Base-by-base conservation (phyloP, 192 early-diverging fungal genomes). In the Coemansia sp. region DNA sequence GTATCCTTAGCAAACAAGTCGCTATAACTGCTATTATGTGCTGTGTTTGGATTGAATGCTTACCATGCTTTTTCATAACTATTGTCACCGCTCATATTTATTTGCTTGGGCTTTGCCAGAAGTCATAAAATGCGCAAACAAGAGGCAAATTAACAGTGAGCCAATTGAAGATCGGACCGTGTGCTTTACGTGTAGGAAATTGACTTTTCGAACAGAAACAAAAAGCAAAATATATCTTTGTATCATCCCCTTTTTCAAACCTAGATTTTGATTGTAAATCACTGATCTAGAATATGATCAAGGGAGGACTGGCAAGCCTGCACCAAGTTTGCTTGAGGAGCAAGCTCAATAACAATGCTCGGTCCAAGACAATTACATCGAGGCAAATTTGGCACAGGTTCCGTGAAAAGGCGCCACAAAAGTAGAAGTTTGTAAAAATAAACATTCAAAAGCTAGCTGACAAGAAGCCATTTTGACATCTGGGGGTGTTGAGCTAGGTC, bases 41-140 rank as follows among this genome's bases (percentile, higher is more conserved):
- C 15, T 15, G 15, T 11, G 41, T 11, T 43, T 43, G 12, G 15
- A 43, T 43, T 43, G 41, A 15, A 43, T 43, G 41, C 53, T 29
- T 55, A 29, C 53, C 53, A 29, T 55, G 37, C 2, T 14, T 58
- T 65, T 49, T 38, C 45, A 23, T 57, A 38, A n/a, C 39, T 25
- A 17, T 17, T 43, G 14, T n/a, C 45, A 25, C 17, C 37, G 63
- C 29, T 57, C 56, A 57, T 53, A 11, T 14, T 35, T 35, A 23
- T 25, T 25, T 25, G 50, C 22, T 24, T 19, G 22, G 41, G 41
- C 41, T 43, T 43, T 43, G 10, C 15, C 41, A 22, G 10, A 52
- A 24, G 21, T 9, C 50, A 52, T 22, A 52, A 52, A 52, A 10
- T 52, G 19, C 21, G 14, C n/a, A 24, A 25, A 4, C 22, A 9